Percentiles rank a stretch among this genome's conserved stretches.
Evolutionary conservation across 805 yeast species (phyloP).

Genomic region (Hanseniaspora pseudoguilliermondii): DNA sequence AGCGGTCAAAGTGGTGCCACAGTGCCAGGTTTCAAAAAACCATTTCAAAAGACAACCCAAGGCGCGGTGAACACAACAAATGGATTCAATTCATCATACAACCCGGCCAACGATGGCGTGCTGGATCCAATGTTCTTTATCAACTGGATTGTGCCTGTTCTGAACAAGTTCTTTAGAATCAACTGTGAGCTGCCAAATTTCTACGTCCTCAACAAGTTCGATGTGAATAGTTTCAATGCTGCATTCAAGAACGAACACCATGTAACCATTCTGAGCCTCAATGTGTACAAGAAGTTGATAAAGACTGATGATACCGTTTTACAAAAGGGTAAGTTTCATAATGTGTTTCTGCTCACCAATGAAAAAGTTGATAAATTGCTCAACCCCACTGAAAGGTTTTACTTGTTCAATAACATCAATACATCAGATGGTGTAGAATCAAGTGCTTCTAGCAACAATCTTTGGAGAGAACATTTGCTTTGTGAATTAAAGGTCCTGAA

Average conservation of each 20-base stretch:
- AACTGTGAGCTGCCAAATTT: background rate
- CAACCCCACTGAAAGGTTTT: background rate
- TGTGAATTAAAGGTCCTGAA: background rate
- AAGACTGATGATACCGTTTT: background rate
- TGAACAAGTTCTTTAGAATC: slow-evolving; percentile 6
- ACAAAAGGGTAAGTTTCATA: background rate
- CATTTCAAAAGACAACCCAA: background rate
- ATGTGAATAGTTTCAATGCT: background rate
- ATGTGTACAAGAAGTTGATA: background rate
- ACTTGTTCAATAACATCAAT: background rate
- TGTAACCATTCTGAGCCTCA: background rate
- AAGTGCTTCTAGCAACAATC: background rate
- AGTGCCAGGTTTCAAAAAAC: background rate
- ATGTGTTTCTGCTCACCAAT: background rate
- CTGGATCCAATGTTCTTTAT: background rate
- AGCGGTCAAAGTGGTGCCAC: background rate
- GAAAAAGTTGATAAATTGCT: background rate
- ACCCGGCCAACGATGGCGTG: background rate
- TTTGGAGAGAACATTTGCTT: slow-evolving; percentile 1
- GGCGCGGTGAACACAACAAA: background rate
- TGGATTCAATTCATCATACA: background rate
- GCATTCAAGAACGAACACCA: slow-evolving; percentile 1
- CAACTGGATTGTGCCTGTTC: slow-evolving; percentile 8
- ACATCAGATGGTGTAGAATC: background rate
- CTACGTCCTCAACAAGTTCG: background rate